A percentile compares a stretch with the other conserved stretches of the same genome.
These are phyloP conservation scores for Eruca vesicaria DNA, from an alignment of 441 rosid genomes.

Conservation along the genomic window DNA sequence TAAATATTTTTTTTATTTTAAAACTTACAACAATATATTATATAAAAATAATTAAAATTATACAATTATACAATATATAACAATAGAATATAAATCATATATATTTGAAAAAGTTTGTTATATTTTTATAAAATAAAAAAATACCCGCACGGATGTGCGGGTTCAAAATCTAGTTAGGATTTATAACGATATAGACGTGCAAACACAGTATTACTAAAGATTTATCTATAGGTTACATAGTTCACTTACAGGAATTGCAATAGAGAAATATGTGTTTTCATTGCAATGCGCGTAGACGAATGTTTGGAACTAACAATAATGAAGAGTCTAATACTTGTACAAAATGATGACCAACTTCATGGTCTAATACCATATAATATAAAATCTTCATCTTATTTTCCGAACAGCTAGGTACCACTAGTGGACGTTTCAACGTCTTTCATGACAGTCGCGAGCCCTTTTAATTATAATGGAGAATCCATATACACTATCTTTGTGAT, in stretches of 20 bases:
- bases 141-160: too few relatives aligned
- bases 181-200: background rate
- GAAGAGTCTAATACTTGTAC: background rate
- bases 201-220: background rate
- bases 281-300: background rate
- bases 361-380: conserved; percentile 26
- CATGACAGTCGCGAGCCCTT: conserved; percentile 19
- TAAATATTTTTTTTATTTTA: too few relatives aligned
- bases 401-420: conserved; percentile 22
- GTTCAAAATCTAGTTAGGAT: too few relatives aligned
- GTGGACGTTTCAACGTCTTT: conserved; percentile 36
- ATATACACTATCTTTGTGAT: conserved; percentile 6
- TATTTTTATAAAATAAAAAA: too few relatives aligned
- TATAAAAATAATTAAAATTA: too few relatives aligned
- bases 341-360: conserved; percentile 17
- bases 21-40: too few relatives aligned
- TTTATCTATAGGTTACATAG: background rate
- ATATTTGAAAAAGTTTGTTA: too few relatives aligned
- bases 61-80: too few relatives aligned
- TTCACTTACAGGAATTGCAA: background rate
- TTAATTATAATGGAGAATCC: conserved; percentile 23
- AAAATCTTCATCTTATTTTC: conserved; percentile 1
- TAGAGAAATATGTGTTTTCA: background rate
- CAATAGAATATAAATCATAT: too few relatives aligned
- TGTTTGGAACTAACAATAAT: background rate